Evolutionary conservation across 2,329 filamentous ascomycete species (phyloP).

Genomic region (Mycosphaerelloides madeirae): DNA sequence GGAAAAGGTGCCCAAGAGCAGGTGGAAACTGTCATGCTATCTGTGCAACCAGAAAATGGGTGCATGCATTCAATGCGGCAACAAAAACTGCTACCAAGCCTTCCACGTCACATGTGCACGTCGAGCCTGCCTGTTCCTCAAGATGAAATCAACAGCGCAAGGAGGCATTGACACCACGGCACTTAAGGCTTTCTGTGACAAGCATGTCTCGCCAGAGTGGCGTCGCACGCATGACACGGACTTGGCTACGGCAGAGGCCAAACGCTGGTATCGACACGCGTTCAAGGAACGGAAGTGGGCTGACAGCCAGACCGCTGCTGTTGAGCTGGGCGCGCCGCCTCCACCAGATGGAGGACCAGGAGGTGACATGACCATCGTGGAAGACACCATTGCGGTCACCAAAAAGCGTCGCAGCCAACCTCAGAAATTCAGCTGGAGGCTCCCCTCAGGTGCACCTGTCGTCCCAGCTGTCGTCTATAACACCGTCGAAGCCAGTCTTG

Average conservation of each 20-base stretch:
- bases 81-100: slow-evolving; percentile 93
- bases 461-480: slow-evolving; percentile 86
- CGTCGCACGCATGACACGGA: slow-evolving; percentile 79
- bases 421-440: slow-evolving; percentile 74
- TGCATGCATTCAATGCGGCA: slow-evolving; percentile 95
- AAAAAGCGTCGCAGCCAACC: slow-evolving; percentile 58
- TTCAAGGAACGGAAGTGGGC: slow-evolving; percentile 92
- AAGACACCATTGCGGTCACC: slow-evolving; percentile 51
- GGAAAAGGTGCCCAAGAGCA: slow-evolving; percentile 89
- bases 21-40: slow-evolving; percentile 84
- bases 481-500: slow-evolving; percentile 75
- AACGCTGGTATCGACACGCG: slow-evolving; percentile 80
- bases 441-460: slow-evolving; percentile 90
- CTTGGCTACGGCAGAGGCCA: slow-evolving; percentile 73
- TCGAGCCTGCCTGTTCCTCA: slow-evolving; percentile 78
- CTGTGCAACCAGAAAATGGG: slow-evolving; percentile 98
- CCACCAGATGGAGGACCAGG: slow-evolving; percentile 41
- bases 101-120: slow-evolving; percentile 97
- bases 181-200: slow-evolving; percentile 92
- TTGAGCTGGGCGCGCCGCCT: slow-evolving; percentile 69
- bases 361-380: slow-evolving; percentile 37
- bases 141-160: slow-evolving; percentile 92
- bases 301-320: slow-evolving; percentile 77
- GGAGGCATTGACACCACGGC: slow-evolving; percentile 74
- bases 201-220: slow-evolving; percentile 87